A percentile compares a stretch with the other conserved stretches of the same genome.
phyloP scores from a whole-genome alignment of 108 stramenopile genomes.

The Nitzschia putrida region DNA sequence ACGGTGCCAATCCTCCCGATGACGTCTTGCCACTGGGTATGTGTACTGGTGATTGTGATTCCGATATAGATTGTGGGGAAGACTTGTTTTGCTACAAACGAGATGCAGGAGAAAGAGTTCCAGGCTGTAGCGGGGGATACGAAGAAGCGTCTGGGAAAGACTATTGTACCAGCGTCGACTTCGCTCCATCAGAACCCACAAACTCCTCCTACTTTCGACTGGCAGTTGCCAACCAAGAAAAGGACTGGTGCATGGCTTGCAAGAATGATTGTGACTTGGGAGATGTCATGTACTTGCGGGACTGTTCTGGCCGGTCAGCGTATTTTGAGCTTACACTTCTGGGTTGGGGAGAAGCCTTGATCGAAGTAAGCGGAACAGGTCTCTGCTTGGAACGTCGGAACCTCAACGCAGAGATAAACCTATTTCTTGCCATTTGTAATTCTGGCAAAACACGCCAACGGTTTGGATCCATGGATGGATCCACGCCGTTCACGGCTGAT shows the following conservation, averaged over 20 bases:
- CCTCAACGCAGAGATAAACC: too few relatives aligned
- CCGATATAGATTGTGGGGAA: conserved; percentile 24
- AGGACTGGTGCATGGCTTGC: not conserved
- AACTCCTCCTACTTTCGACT: not conserved
- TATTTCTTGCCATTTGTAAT: not conserved
- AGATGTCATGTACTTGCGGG: not conserved
- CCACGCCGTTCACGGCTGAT: not conserved
- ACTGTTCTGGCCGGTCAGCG: not conserved
- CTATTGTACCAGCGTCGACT: not conserved
- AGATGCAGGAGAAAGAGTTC: not conserved
- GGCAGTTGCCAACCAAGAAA: not conserved
- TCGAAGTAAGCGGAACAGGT: not conserved
- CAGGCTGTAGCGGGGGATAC: not conserved
- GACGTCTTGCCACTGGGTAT: conserved; percentile 31
- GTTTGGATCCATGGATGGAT: not conserved
- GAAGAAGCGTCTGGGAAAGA: not conserved
- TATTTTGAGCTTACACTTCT: not conserved
- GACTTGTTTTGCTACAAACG: conserved; percentile 25
- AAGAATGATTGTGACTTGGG: not conserved
- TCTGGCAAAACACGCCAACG: not conserved
- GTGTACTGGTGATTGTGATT: conserved; percentile 60
- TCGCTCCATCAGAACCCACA: not conserved
- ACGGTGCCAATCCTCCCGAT: not conserved
- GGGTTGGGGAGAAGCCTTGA: not conserved
- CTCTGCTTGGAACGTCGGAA: not conserved